Percentiles rank a stretch among this genome's conserved stretches.
These are phyloP conservation scores for Endothia cerciana DNA, from an alignment of 2,329 filamentous ascomycete species.

Conservation along the genomic window DNA sequence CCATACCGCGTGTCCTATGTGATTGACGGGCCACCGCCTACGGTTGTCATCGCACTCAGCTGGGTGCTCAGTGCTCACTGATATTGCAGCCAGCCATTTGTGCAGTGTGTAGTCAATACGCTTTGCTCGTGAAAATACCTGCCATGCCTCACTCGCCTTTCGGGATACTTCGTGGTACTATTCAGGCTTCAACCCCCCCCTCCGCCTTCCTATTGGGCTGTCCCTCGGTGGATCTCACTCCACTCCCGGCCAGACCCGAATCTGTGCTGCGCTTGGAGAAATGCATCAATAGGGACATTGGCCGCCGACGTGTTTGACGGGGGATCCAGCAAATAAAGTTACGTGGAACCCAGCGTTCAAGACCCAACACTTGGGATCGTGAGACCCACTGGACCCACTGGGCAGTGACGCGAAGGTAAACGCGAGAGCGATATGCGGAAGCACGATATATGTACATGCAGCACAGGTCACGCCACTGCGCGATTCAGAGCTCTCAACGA, in stretches of 20 bases:
- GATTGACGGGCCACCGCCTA: too few species aligned
- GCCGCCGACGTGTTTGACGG: neutral
- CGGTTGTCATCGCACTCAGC: too few species aligned
- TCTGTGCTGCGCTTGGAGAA: neutral
- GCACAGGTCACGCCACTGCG: constrained; percentile 4
- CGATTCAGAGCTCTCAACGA: neutral
- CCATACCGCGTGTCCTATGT: too few species aligned
- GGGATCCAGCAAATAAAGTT: neutral
- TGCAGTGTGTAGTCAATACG: too few species aligned
- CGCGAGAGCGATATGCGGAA: constrained; percentile 4
- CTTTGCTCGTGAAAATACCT: too few species aligned
- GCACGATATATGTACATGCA: neutral
- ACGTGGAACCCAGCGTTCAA: neutral
- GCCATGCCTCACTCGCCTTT: neutral
- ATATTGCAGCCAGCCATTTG: too few species aligned
- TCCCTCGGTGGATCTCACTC: neutral
- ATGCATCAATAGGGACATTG: neutral
- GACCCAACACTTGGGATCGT: neutral
- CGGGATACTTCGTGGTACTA: neutral
- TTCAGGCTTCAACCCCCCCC: neutral
- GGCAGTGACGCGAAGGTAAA: constrained; percentile 9
- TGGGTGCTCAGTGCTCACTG: too few species aligned
- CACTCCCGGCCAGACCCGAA: neutral
- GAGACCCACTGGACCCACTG: constrained; percentile 1
- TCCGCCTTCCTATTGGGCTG: neutral